These are phyloP conservation scores for Starmerella floris DNA, from an alignment of 805 yeast species.

Conservation along the genomic window DNA sequence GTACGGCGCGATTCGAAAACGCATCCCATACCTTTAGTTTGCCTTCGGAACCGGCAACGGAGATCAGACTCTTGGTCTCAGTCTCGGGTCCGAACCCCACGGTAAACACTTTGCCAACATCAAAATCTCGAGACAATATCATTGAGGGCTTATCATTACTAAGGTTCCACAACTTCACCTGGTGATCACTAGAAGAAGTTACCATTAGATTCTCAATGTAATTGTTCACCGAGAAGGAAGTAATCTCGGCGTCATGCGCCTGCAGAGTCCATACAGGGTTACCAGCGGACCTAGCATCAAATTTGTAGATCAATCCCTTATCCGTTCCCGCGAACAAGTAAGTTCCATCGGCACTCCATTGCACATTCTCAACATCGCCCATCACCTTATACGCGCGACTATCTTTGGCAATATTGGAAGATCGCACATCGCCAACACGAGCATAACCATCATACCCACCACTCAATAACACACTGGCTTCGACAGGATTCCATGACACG, in stretches of 20 bases:
- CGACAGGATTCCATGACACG: constrained; percentile 67
- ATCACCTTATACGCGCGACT: constrained; percentile 48
- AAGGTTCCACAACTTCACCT: constrained; percentile 77
- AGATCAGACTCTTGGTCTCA: constrained; percentile 72
- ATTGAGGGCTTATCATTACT: constrained; percentile 55
- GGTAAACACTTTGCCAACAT: constrained; percentile 81
- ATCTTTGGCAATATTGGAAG: constrained; percentile 42
- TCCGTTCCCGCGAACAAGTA: constrained; percentile 80
- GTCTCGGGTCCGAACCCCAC: constrained; percentile 74
- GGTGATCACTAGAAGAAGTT: constrained; percentile 81
- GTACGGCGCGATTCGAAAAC: constrained; percentile 66
- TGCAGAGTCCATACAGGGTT: constrained; percentile 86
- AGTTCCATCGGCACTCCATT: constrained; percentile 49
- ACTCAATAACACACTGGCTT: constrained; percentile 46
- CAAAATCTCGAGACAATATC: constrained; percentile 83
- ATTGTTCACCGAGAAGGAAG: constrained; percentile 59
- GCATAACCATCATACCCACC: constrained; percentile 87
- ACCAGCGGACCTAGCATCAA: constrained; percentile 56
- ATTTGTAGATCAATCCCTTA: constrained; percentile 75
- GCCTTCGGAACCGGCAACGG: constrained; percentile 75
- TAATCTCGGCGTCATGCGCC: constrained; percentile 91
- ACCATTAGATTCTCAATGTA: constrained; percentile 59
- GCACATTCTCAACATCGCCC: constrained; percentile 74
- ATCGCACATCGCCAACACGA: constrained; percentile 66
- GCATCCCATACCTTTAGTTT: constrained; percentile 88